Percentiles rank a stretch among this genome's conserved stretches.
Conservation (phyloP, 2,329 filamentous ascomycete species). For the Fusarium keratoplasticum region DNA sequence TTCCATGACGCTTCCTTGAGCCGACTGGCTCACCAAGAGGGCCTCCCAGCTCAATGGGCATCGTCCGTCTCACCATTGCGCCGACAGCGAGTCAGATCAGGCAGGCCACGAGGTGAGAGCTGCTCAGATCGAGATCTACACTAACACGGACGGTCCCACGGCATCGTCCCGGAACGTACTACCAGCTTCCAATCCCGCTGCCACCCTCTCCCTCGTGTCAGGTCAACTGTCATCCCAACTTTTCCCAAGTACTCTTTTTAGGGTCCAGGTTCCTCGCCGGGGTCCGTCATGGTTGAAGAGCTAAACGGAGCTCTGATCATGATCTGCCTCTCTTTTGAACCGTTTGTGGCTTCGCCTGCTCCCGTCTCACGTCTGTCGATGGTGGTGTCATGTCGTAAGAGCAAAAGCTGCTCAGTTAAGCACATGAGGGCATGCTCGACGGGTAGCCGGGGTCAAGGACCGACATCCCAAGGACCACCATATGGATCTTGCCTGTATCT, state of each 20-base stretch:
- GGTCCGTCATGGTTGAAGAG: slow-evolving; percentile 12
- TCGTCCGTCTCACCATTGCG: slow-evolving; percentile 34
- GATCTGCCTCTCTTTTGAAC: slow-evolving; percentile 10
- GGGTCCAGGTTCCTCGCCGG: slow-evolving; percentile 7
- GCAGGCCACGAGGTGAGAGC: slow-evolving; percentile 35
- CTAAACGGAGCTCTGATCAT: slow-evolving; percentile 12
- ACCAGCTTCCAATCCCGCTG: slow-evolving; percentile 32
- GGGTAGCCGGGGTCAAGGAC: slow-evolving; percentile 31
- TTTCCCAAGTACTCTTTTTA: slow-evolving; percentile 16
- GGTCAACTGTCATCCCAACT: slow-evolving; percentile 37
- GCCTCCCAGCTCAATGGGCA: slow-evolving; percentile 34
- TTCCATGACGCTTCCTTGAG: slow-evolving; percentile 23
- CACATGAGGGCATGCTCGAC: slow-evolving; percentile 22
- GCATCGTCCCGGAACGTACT: slow-evolving; percentile 28
- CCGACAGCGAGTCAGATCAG: slow-evolving; percentile 43
- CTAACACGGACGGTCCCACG: slow-evolving; percentile 39
- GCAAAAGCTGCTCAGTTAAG: slow-evolving; percentile 23
- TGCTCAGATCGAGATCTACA: slow-evolving; percentile 44
- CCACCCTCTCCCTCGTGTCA: slow-evolving; percentile 26
- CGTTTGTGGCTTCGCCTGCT: slow-evolving; percentile 31
- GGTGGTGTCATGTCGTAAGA: slow-evolving; percentile 38
- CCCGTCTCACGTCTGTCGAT: slow-evolving; percentile 33
- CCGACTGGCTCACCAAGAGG: slow-evolving; percentile 28
- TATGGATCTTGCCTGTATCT: slow-evolving; percentile 21
- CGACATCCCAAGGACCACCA: slow-evolving; percentile 1